Evolutionary conservation across 2,329 filamentous ascomycete genomes (phyloP).

Genomic region (Fusarium haematococcum): DNA sequence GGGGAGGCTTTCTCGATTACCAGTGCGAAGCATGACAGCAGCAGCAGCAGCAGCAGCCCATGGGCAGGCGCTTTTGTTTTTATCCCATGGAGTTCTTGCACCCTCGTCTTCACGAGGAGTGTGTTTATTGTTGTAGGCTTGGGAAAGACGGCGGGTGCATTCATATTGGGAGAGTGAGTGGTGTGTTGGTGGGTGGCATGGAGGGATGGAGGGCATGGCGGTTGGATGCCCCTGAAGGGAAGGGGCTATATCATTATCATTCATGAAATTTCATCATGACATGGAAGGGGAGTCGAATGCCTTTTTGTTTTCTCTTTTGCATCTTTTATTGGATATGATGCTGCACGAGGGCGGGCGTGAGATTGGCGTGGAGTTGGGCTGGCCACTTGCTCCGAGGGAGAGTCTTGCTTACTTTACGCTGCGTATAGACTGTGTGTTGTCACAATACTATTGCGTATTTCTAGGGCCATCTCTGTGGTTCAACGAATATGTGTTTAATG

Average conservation of each 20-base stretch:
- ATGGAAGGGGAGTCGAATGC: neutral
- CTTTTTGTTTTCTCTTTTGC: neutral
- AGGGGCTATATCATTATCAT: constrained; percentile 21
- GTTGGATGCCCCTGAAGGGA: neutral
- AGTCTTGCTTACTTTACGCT: neutral
- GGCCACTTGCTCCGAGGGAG: constrained; percentile 2
- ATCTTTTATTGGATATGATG: constrained; percentile 7
- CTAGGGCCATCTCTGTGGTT: neutral
- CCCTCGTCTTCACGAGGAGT: constrained; percentile 3
- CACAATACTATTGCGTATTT: neutral
- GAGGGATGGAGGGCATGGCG: neutral
- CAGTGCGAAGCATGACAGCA: constrained; percentile 34
- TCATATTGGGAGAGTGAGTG: constrained; percentile 21
- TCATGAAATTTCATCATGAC: constrained; percentile 3
- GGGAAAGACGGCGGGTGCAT: constrained; percentile 3
- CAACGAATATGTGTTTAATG: neutral
- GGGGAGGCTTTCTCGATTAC: constrained; percentile 30
- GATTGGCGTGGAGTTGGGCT: neutral
- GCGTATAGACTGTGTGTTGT: neutral
- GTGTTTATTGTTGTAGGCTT: constrained; percentile 17
- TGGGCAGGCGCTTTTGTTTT: constrained; percentile 35
- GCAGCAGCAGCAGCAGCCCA: constrained; percentile 13
- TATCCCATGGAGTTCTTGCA: constrained; percentile 8
- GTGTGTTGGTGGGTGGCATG: constrained; percentile 15
- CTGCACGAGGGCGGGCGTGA: neutral